Conservation (phyloP, 257 asterid genomes). For the Plantago major region DNA sequence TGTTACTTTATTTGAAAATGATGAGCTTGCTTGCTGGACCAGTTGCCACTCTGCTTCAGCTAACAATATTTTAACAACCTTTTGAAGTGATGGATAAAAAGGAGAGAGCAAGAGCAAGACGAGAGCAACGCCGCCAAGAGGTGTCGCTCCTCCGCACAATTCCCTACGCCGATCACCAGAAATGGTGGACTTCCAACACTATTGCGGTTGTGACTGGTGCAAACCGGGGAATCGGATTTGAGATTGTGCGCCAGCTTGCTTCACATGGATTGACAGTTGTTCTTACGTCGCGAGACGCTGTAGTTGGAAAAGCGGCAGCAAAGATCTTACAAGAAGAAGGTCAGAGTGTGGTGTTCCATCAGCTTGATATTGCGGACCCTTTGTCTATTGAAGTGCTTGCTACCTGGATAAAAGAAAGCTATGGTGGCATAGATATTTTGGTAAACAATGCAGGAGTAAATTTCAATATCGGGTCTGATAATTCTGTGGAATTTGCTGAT, state of each 20-base stretch:
- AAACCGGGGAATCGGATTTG: constrained; percentile 90
- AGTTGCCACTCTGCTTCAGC: too few relatives aligned
- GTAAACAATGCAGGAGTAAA: constrained; percentile 94
- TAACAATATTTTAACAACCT: too few relatives aligned
- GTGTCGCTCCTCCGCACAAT: constrained; percentile 71
- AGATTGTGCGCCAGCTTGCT: constrained; percentile 75
- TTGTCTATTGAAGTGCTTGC: constrained; percentile 53
- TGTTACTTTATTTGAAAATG: too few relatives aligned
- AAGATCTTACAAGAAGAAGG: constrained; percentile 61
- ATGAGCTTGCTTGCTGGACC: too few relatives aligned
- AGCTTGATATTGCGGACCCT: constrained; percentile 63
- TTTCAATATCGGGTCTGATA: constrained; percentile 63
- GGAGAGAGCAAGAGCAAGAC: constrained; percentile 60
- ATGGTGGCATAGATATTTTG: constrained; percentile 79
- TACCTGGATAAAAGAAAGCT: constrained; percentile 53
- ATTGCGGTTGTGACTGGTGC: constrained; percentile 95
- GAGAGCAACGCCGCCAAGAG: constrained; percentile 80
- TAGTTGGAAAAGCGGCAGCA: constrained; percentile 64
- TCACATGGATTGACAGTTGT: constrained; percentile 64
- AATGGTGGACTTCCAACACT: constrained; percentile 85
- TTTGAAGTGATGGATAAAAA: constrained; percentile 43
- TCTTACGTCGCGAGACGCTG: constrained; percentile 66
- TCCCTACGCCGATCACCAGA: constrained; percentile 75
- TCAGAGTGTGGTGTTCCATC: constrained; percentile 58
- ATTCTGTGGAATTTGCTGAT: constrained; percentile 69